Evolutionary conservation across 2,329 filamentous ascomycete genomes (phyloP).

Genomic region (Calcarisporium arbuscula): DNA sequence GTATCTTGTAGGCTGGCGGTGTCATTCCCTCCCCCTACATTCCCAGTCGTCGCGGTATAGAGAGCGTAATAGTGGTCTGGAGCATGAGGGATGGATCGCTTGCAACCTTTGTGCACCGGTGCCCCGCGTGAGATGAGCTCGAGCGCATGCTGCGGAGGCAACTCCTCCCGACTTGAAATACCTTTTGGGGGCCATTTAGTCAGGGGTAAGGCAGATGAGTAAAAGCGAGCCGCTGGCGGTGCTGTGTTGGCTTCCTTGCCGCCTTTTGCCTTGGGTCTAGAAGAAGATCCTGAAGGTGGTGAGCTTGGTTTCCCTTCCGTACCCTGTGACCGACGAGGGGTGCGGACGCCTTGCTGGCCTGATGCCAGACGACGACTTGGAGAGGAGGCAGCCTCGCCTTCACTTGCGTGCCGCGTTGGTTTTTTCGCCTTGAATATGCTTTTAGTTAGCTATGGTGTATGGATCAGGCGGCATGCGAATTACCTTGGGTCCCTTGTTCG

Average conservation of each 20-base stretch:
- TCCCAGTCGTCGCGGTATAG: constrained; percentile 43
- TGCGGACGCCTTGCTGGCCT: too few species aligned
- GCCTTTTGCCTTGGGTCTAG: too few species aligned
- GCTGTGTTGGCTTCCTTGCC: too few species aligned
- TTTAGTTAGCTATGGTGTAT: constrained; percentile 1
- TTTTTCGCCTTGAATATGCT: neutral
- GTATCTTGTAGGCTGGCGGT: constrained; percentile 43
- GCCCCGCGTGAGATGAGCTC: constrained; percentile 53
- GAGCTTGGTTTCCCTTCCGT: too few species aligned
- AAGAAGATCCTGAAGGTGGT: too few species aligned
- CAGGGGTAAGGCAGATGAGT: too few species aligned
- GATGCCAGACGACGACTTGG: constrained; percentile 3
- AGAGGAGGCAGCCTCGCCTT: constrained; percentile 2
- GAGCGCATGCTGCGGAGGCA: constrained; percentile 48
- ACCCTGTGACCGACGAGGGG: too few species aligned
- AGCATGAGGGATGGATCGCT: constrained; percentile 46
- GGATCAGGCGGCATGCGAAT: constrained; percentile 6
- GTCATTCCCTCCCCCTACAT: constrained; percentile 38
- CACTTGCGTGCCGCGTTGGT: constrained; percentile 5
- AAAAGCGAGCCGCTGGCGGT: too few species aligned
- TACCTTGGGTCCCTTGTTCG: constrained; percentile 8
- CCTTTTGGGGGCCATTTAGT: constrained; percentile 53
- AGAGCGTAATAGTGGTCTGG: constrained; percentile 50
- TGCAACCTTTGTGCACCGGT: constrained; percentile 50
- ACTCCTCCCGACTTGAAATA: constrained; percentile 40